Base-by-base conservation (phyloP, 192 early-diverging fungal genomes). In the Linnemannia hyalina region DNA sequence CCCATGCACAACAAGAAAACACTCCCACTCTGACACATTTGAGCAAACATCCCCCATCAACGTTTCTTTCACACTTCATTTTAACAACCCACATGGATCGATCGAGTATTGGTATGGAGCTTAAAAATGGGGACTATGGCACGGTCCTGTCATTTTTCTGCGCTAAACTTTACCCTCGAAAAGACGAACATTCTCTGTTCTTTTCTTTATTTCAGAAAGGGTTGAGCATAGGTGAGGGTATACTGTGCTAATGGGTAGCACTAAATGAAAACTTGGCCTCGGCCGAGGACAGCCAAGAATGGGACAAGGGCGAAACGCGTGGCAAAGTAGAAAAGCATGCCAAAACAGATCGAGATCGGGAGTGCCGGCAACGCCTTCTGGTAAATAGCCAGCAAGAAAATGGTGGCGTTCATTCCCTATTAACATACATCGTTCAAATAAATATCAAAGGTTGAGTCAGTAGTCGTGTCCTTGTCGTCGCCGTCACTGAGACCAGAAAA, bases 341-440 rank as follows among this genome's bases (percentile, higher is more conserved):
- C 96, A 90, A 97, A 95, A 35, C 93, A 93, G 80, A 97, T 97
- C 11, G 94, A 95, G 46, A 97, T 97, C 0, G 97, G 97, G 32
- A 97, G 83, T 4, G 97, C 97, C 7, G 97, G 97, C 4, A 97
- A 82, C 16, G 97, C 96, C 76, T 97, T 97, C 68, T 93, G 92
- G 70, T 93, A 95, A 46, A 97, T 91, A 0, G 93, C 97, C 65
- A 97, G 88, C 68, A 97, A 86, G 86, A 97, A 97, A 70, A 97
- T 97, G 16, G 97, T 97, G n/a, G 95, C 91, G 69, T 93, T 96
- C 78, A 97, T 87, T 9, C 97, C 97, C 87, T 88, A 73, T 23
- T 60, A 41, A 68, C 16, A 79, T 44, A 4, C 5, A 71, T 32
- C 18, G 13, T 20, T 44, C 13, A 73, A 55, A 18, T 9, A 63